These are phyloP conservation scores for Aquilaria agallochum DNA, from an alignment of 441 rosid species.

Conservation along the genomic window DNA sequence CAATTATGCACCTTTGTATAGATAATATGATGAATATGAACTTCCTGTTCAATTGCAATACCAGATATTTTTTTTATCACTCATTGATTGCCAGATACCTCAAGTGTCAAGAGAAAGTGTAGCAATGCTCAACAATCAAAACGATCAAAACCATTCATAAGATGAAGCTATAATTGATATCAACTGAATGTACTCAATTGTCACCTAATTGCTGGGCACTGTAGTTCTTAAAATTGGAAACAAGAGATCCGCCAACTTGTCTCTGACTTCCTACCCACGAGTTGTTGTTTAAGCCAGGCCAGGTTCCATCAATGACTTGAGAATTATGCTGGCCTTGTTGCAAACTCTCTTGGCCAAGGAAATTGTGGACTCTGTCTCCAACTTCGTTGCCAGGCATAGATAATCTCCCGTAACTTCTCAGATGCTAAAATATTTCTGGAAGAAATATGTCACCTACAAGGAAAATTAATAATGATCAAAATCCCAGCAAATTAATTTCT, in stretches of 20 bases:
- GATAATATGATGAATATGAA: neutral
- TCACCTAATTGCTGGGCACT: slow-evolving; percentile 64
- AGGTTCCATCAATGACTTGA: slow-evolving; percentile 53
- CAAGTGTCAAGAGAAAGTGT: slow-evolving; percentile 4
- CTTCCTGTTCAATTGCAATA: too few relatives aligned
- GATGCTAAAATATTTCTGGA: slow-evolving; percentile 21
- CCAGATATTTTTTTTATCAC: too few relatives aligned
- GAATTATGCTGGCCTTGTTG: slow-evolving; percentile 57
- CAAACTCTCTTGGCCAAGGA: slow-evolving; percentile 66
- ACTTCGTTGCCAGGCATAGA: slow-evolving; percentile 95
- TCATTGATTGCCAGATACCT: too few relatives aligned
- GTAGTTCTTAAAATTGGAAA: slow-evolving; percentile 49
- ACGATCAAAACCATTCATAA: neutral
- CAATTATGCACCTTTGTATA: neutral
- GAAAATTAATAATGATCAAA: slow-evolving; percentile 12
- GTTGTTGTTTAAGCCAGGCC: slow-evolving; percentile 52
- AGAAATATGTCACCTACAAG: slow-evolving; percentile 22
- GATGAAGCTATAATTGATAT: too few relatives aligned
- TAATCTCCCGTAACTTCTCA: slow-evolving; percentile 28
- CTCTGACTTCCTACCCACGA: slow-evolving; percentile 50
- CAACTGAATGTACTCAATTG: slow-evolving; percentile 1
- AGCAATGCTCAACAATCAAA: slow-evolving; percentile 2
- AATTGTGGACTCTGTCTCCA: slow-evolving; percentile 81
- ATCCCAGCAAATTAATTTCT: slow-evolving; percentile 7
- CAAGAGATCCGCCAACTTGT: slow-evolving; percentile 47